A percentile compares a stretch with the other conserved stretches of the same genome.
These are phyloP conservation scores for Climacium dendroides DNA, from an alignment of 225 moss, liverwort and hornwort genomes.

Conservation along the genomic window DNA sequence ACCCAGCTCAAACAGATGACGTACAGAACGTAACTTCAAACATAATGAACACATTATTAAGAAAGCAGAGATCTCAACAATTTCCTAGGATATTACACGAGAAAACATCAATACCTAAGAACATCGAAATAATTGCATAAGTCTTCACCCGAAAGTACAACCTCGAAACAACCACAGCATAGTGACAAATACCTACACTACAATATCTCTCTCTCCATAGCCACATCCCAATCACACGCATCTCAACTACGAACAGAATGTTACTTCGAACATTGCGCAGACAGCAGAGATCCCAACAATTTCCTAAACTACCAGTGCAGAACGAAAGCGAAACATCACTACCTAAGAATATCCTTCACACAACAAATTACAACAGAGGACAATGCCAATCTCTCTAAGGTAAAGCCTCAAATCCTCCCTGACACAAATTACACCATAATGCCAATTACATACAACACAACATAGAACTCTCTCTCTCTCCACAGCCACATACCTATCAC, in stretches of 20 bases:
- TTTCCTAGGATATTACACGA: background rate
- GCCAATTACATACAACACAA: background rate
- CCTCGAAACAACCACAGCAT: background rate
- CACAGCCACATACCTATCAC: slow-evolving; percentile 56
- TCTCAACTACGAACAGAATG: background rate
- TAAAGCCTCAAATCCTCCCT: background rate
- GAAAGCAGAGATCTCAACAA: background rate
- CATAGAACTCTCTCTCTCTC: background rate
- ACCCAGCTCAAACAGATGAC: background rate
- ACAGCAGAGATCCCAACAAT: background rate
- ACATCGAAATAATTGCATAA: background rate
- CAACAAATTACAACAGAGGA: background rate
- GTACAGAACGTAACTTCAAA: background rate
- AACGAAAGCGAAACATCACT: background rate
- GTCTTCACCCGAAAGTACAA: background rate
- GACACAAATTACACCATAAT: background rate
- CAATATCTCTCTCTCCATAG: background rate
- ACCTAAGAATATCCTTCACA: background rate
- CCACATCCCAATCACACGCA: background rate
- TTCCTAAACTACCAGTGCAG: background rate
- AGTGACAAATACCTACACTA: background rate
- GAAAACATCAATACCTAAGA: background rate
- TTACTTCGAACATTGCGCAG: background rate
- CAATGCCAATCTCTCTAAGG: background rate
- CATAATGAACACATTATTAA: background rate